Evolutionary conservation across 169 alveolate genomes (phyloP), one percentile per base, ranked within the genome.

Genomic region (Eimeria necatrix): DNA sequence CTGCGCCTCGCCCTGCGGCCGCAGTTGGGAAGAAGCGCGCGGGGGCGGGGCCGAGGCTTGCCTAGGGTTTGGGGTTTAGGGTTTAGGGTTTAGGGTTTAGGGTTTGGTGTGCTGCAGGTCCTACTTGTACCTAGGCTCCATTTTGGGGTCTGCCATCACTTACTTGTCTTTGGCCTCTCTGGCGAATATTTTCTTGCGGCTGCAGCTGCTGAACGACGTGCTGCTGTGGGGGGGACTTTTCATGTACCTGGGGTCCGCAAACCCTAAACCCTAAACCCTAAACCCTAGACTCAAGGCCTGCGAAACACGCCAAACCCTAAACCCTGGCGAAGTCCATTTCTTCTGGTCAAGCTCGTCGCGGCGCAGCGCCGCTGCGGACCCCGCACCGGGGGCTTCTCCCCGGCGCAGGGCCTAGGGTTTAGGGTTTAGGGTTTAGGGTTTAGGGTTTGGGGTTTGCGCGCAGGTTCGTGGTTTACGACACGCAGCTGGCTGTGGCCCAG

Each of bases 221-320:
- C 76, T 90, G 12, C 81, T 90, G 7, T 90, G 94, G 94, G 94
- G 94, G 10, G 94, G 94, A 32, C 94, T 90, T 41, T 56, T 76
- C 51, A 56, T 90, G 68, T 90, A 90, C 52, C 46, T 74, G 6
- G 94, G 94, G 94, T 90, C 8, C 26, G 84, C 9, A 5, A 71
- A 71, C 60, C 7, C 26, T 49, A 76, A 49, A 41, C 87, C 87
- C 61, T 41, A 73, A 73, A 73, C 84, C 84, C 84, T 73, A 76
- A 76, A 74, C 78, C 78, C 78, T 74, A 74, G 26, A 14, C n/a
- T 9, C 41, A 4, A 5, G 8, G 24, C 68, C 16, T 18, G 16
- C 32, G 14, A 2, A 16, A 14, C 10, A 10, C 59, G 7, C 85
- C 48, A 74, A 10, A 74, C 59, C 26, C 26, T 26, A 74, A 74